A percentile compares a stretch with the other conserved stretches of the same genome.
These are phyloP conservation scores for Euphrasia confusa DNA, from an alignment of 257 asterid genomes.

Conservation along the genomic window DNA sequence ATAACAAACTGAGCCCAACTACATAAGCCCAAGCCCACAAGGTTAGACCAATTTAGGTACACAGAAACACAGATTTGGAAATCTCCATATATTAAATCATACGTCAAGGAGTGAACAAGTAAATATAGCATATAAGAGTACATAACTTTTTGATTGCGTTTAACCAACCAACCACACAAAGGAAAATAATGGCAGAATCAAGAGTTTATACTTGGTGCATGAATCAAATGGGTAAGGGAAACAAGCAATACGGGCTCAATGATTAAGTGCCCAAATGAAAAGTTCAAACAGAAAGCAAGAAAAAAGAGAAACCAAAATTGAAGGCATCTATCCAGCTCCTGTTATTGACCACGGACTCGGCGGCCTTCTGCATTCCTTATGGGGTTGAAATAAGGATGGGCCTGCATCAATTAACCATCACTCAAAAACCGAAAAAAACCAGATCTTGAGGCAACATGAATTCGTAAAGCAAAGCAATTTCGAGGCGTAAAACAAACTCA, in stretches of 20 bases:
- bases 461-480: too few relatives aligned
- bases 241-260: constrained; percentile 12
- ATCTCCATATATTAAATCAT: too few relatives aligned
- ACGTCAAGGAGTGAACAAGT: too few relatives aligned
- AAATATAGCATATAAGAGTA: too few relatives aligned
- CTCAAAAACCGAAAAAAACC: neutral
- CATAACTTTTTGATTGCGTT: too few relatives aligned
- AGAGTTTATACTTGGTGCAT: neutral
- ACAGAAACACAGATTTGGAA: too few relatives aligned
- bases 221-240: constrained; percentile 19
- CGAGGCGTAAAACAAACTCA: too few relatives aligned
- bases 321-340: constrained; percentile 14
- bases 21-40: too few relatives aligned
- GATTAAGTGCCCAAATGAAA: constrained; percentile 8
- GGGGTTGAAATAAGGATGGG: constrained; percentile 83
- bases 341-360: constrained; percentile 50
- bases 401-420: constrained; percentile 41
- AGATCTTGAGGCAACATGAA: neutral
- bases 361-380: constrained; percentile 78
- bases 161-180: neutral
- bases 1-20: too few relatives aligned
- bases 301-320: constrained; percentile 7
- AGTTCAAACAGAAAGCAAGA: neutral
- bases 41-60: too few relatives aligned
- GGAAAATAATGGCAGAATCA: neutral